Evolutionary conservation across 2,329 filamentous ascomycete species (phyloP).

Genomic region (Colletotrichum chrysophilum): DNA sequence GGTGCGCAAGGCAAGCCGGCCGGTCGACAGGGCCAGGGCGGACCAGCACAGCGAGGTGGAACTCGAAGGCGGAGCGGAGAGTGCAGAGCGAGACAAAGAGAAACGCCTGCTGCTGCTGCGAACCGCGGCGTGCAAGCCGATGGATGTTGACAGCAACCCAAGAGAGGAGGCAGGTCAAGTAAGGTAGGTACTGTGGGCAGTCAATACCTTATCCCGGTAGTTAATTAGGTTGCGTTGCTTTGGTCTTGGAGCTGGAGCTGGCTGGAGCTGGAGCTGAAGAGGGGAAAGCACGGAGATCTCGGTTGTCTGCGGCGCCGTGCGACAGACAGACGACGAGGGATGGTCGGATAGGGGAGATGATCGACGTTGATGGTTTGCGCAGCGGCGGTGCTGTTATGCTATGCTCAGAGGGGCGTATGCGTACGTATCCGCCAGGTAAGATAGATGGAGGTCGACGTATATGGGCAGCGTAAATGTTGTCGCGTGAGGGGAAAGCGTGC

Average conservation of each 20-base stretch:
- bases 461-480: neutral
- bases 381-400: neutral
- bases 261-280: neutral
- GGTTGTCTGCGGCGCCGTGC: conserved; percentile 18
- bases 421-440: neutral
- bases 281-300: conserved; percentile 15
- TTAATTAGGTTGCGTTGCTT: neutral
- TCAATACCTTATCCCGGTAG: neutral
- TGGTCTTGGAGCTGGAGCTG: neutral
- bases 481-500: conserved; percentile 9
- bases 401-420: neutral
- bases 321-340: conserved; percentile 2
- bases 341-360: conserved; percentile 4
- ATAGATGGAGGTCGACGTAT: neutral
- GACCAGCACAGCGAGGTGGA: neutral
- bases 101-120: conserved; percentile 6
- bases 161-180: neutral
- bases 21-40: neutral
- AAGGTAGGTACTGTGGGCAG: neutral
- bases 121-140: neutral
- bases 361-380: neutral
- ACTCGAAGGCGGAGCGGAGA: neutral
- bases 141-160: neutral
- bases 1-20: neutral
- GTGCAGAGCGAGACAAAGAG: conserved; percentile 2